phyloP scores from a whole-genome alignment of 2,329 filamentous ascomycete species.

The Escovopsis sp. region DNA sequence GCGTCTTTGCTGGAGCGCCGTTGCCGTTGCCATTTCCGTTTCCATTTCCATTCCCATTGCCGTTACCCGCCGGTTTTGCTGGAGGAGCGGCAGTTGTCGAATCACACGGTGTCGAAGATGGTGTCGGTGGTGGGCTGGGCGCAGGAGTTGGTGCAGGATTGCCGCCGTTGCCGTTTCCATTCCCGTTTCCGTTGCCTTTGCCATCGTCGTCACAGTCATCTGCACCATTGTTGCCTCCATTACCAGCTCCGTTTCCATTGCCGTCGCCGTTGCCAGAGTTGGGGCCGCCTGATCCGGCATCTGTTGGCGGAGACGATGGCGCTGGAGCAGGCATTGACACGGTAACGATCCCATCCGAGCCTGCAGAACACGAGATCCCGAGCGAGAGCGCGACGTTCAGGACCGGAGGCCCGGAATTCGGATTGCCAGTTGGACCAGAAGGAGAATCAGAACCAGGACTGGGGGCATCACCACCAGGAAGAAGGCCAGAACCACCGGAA shows the following conservation, averaged over 20 bases:
- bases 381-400: slow-evolving; percentile 13
- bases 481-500: not conserved
- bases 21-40: not conserved
- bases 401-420: not conserved
- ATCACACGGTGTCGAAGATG: too few relatives aligned
- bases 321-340: slow-evolving; percentile 11
- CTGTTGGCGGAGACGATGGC: not conserved
- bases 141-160: not conserved
- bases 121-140: not conserved
- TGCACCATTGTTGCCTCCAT: not conserved
- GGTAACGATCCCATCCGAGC: slow-evolving; percentile 19
- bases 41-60: not conserved
- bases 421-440: not conserved
- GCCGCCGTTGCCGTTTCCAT: not conserved
- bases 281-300: not conserved
- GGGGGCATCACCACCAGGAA: not conserved
- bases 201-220: not conserved
- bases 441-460: not conserved
- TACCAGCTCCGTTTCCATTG: not conserved
- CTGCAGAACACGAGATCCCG: slow-evolving; percentile 15
- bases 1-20: not conserved
- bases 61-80: not conserved
- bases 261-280: not conserved
- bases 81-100: not conserved
- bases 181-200: not conserved